phyloP scores from a whole-genome alignment of 75 land plant genomes.

The Sequoia sempervirens region DNA sequence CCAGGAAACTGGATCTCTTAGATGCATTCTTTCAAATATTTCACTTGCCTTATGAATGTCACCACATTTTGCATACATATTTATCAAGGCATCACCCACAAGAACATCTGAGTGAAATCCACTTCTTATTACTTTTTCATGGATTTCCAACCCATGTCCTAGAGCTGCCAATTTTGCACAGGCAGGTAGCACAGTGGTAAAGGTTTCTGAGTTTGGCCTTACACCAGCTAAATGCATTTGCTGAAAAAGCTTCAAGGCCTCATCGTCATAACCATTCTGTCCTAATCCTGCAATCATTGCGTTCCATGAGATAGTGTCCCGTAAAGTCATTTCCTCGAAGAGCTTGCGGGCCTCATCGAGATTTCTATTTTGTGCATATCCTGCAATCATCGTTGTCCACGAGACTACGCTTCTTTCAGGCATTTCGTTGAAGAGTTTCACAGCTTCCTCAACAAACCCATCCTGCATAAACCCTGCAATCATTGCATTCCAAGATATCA shows the following conservation, averaged over 20 bases:
- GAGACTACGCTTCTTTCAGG: constrained; percentile 18
- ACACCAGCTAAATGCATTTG: constrained; percentile 18
- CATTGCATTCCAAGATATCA: constrained; percentile 36
- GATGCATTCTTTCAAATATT: constrained; percentile 20
- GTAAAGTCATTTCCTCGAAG: constrained; percentile 15
- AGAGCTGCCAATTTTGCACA: constrained; percentile 26
- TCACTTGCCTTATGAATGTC: constrained; percentile 17
- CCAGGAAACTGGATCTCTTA: constrained; percentile 43
- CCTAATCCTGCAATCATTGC: constrained; percentile 30
- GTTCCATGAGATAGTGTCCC: constrained; percentile 35
- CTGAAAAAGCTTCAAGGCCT: constrained; percentile 20
- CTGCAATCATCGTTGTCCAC: constrained; percentile 42
- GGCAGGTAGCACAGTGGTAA: constrained; percentile 33
- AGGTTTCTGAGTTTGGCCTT: constrained; percentile 28
- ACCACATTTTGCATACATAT: constrained; percentile 66
- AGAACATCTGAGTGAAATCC: constrained; percentile 24
- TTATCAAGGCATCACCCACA: constrained; percentile 37
- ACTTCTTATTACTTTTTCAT: constrained; percentile 27
- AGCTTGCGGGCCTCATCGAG: constrained; percentile 28
- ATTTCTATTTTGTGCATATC: constrained; percentile 25
- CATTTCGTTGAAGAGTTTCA: constrained; percentile 18
- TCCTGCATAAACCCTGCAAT: constrained; percentile 21
- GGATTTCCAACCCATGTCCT: constrained; percentile 38
- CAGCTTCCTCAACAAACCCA: constrained; percentile 14
- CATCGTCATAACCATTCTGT: constrained; percentile 26